Evolutionary conservation across 1,139 yeast species (phyloP), one percentile per base, ranked within the genome.

Genomic region (Tardiomyces depauwii): DNA sequence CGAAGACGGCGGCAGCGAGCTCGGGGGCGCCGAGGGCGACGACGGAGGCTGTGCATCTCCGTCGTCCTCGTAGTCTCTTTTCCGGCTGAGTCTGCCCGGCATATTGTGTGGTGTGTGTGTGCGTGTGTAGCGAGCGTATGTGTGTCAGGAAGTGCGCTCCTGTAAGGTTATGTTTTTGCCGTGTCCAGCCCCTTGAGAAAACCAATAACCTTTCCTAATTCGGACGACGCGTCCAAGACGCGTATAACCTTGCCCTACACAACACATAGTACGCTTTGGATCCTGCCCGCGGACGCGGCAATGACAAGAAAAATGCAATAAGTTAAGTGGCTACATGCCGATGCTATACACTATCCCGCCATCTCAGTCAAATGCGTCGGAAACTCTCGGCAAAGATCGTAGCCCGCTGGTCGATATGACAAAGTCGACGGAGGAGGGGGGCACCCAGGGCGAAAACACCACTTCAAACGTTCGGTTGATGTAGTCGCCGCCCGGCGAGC

Each of bases 1-100:
- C 1, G 79, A 73, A 2, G 78, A 74, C 11, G 74, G 71, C 13
- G 72, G 66, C 42, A 58, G 54, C 18, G 63, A 57, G n/a, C 58
- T 51, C 6, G 55, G 52, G 2, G 56, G 54, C 49, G 48, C 43
- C 28, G 48, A 48, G 16, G 48, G 49, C 2, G 46, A 43, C 25
- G 46, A 45, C 14, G 46, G 49, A 28, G 40, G 42, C 3, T 21
- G 44, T 42, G 48, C 55, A 19, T 49, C 52, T 10, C 45, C 46
- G 42, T 49, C 44, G 13, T 44, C 49, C 2, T 51, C 39, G 40
- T 47, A 51, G 16, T 51, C 53, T 49, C 58, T 49, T 32, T 55
- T 55, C 18, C 52, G 44, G n/a, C 50, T 40, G 13, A 54, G 41
- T 30, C 36, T 30, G 11, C 36, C 36, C 16, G 36, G 36, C 36